A percentile compares a stretch with the other conserved stretches of the same genome.
phyloP scores from a whole-genome alignment of 2,329 filamentous ascomycete genomes.

The Neodidymelliopsis sp. region DNA sequence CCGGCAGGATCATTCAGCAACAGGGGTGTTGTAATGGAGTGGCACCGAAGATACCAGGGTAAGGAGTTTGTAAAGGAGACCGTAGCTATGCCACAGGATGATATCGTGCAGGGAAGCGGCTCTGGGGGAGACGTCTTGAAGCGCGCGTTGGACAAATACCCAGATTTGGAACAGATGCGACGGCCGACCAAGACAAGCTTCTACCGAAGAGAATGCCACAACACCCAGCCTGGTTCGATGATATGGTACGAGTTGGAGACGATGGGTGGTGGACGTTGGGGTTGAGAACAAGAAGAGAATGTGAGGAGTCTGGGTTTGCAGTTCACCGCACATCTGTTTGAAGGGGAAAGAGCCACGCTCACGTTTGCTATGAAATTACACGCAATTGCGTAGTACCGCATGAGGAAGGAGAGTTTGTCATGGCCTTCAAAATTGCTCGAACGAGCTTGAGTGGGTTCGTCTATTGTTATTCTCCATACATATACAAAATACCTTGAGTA shows the following conservation, averaged over 20 bases:
- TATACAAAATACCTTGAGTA: no score
- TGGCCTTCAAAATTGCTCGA: no score
- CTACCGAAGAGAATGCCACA: neutral
- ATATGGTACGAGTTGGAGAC: slow-evolving; percentile 3
- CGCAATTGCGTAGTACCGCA: no score
- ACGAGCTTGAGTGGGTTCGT: no score
- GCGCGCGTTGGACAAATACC: slow-evolving; percentile 1
- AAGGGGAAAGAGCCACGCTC: no score
- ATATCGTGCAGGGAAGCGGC: neutral
- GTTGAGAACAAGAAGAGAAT: no score
- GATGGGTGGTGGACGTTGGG: neutral
- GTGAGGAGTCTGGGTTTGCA: no score
- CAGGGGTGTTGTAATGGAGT: neutral
- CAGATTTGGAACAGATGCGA: neutral
- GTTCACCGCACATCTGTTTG: no score
- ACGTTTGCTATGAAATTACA: no score
- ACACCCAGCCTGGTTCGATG: neutral
- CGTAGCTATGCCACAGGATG: neutral
- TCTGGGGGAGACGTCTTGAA: neutral
- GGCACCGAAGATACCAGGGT: slow-evolving; percentile 3
- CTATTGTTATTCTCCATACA: no score
- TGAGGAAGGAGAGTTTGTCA: no score
- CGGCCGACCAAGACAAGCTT: neutral
- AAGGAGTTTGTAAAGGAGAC: neutral
- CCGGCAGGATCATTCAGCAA: neutral